Base-by-base conservation (phyloP, 495 filamentous ascomycete species). In the Amphirosellinia nigrospora region DNA sequence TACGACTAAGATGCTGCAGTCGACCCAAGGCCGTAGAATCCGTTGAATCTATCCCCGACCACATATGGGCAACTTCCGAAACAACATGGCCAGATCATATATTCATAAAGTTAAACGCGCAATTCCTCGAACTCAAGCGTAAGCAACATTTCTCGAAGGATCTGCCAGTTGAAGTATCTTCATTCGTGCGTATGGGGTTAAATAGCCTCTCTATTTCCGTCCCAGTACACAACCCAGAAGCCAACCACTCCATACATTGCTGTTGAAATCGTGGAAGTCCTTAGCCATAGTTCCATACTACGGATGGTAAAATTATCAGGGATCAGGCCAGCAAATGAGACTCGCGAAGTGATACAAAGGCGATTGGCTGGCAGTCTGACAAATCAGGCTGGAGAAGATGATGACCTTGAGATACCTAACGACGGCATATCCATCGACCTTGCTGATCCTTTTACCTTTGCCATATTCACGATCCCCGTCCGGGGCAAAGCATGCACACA, bases 91-190 rank as follows among this genome's bases (percentile, higher is more conserved):
- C 94, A 15, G 81, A 85, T 48, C 83, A 88, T 60, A 83, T 93
- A 7, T 93, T 89, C 70, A 79, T 96, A 46, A 80, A 84, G n/a
- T 76, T 96, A 61, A 97, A 97, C 76, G 78, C 75, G 0, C 72
- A 73, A 1, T 75, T 83, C n/a, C 69, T 94, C 5, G 85, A 88
- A 26, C 72, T 89, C 11, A 86, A 89, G 50, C 84, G 90, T 26
- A 91, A 91, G 68, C 69, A 83, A 1, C 89, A 93, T 52, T 87
- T 92, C 75, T 88, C 88, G 0, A 94, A 92, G 74, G 92, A 96
- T 70, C 73, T 93, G 4, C 87, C 95, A 0, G 79, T 91, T 34
- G 93, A 96, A 69, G 83, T 96, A 32, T 93, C 93, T 11, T 75
- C 80, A 32, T 75, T 91, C 6, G 58, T 84, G 23, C 75, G 70